phyloP scores from a whole-genome alignment of 2,329 filamentous ascomycete genomes.

The Saccharata proteae region DNA sequence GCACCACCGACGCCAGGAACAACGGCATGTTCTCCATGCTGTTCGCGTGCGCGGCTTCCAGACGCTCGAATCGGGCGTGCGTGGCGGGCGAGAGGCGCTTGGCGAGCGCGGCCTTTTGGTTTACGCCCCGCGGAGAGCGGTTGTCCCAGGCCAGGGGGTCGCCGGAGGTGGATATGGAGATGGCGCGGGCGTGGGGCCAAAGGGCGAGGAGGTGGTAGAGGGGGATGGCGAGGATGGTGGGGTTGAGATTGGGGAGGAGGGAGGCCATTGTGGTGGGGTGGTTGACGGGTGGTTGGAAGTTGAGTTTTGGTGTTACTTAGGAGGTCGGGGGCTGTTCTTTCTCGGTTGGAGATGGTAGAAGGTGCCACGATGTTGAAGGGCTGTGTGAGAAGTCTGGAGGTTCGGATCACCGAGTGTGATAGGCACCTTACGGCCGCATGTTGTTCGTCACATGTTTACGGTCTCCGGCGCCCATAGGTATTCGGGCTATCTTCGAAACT shows the following conservation, averaged over 20 bases:
- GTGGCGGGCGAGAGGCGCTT: conserved; percentile 23
- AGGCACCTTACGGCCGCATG: too few species aligned
- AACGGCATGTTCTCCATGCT: conserved; percentile 35
- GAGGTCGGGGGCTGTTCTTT: too few species aligned
- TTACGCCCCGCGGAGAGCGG: conserved; percentile 28
- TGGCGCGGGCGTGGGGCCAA: conserved; percentile 28
- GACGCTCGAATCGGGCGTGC: conserved; percentile 32
- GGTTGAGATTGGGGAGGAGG: conserved; percentile 20
- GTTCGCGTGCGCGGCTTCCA: conserved; percentile 34
- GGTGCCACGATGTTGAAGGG: too few species aligned
- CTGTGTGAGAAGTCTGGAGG: too few species aligned
- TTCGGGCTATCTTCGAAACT: too few species aligned
- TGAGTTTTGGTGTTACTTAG: too few species aligned
- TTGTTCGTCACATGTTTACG: too few species aligned
- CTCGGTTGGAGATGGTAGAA: too few species aligned
- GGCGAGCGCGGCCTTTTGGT: conserved; percentile 23
- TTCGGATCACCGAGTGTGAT: too few species aligned
- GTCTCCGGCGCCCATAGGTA: too few species aligned
- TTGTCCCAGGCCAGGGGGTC: conserved; percentile 29
- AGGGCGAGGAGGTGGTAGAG: conserved; percentile 31
- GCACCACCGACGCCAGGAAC: conserved; percentile 31
- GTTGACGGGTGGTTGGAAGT: too few species aligned
- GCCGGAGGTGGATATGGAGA: conserved; percentile 24
- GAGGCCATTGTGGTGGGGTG: too few species aligned
- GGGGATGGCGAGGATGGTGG: conserved; percentile 33